Base-by-base conservation (phyloP, 208 protist genomes). In the Kentomonas sorsogonicus region DNA sequence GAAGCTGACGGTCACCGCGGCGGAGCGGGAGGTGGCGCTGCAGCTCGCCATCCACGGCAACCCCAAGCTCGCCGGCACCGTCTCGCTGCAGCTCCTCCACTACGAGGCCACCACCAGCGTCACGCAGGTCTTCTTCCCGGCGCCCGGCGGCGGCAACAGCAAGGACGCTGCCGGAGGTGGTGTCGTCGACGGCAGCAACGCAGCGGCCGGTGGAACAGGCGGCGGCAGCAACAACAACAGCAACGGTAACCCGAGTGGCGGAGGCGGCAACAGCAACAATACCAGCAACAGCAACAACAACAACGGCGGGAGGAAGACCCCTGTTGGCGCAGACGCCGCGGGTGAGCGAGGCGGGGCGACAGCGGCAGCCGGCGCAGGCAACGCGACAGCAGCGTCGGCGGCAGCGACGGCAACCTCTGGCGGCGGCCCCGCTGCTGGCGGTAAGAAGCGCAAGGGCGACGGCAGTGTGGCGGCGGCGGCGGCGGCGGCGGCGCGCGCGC, bases 1-100 rank as follows among this genome's bases (percentile, higher is more conserved):
- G 43, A 86, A 86, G 66, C 60, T 89, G 53, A 60, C 54, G 45
- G 64, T 93, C 26, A 69, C 67, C 0, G 76, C 74, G 10, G 85
- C 75, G 6, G 86, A 89, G 66, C 69, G 70, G 44, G 81, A 72
- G 29, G 68, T 87, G 3, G 70, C 75, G 56, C 61, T 89, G 39
- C 67, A 66, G 18, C 25, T 88, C 40, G 51, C 47, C 23, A 56
- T 87, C 10, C 66, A 75, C 39, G 60, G 71, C 30, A 91, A 83
- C 50, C 71, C 76, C 16, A 69, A 86, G 66, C 66, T 90, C 20
- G 72, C 84, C 25, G 78, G 80, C 13, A 38, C 89, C n/a, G 64
- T 93, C 41, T 69, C 88, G 58, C 66, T 93, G 15, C 83, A 85
- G 47, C 50, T 83, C 22, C 68, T 91, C 22, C 75, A 86, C 53